A percentile compares a stretch with the other conserved stretches of the same genome.
phyloP scores from a whole-genome alignment of 2,329 filamentous ascomycete species.

The Hymenoscyphus scutula region DNA sequence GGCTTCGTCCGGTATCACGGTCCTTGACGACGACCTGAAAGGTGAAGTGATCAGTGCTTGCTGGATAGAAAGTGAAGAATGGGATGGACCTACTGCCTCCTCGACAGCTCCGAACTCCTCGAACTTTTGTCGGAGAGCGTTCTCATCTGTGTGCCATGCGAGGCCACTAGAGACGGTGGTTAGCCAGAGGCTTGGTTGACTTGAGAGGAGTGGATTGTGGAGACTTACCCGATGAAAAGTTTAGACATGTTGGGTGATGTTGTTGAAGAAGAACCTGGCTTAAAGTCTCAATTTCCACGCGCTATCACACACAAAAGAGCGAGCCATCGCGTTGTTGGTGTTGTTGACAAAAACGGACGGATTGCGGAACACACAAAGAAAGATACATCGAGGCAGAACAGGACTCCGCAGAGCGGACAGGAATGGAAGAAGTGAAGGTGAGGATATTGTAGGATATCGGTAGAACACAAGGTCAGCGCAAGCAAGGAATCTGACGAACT shows the following conservation, averaged over 20 bases:
- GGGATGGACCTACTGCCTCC: slow-evolving; percentile 75
- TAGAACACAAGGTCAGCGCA: slow-evolving; percentile 34
- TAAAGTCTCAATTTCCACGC: slow-evolving; percentile 41
- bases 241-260: slow-evolving; percentile 70
- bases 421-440: slow-evolving; percentile 34
- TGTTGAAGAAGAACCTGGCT: slow-evolving; percentile 35
- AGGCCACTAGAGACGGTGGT: slow-evolving; percentile 70
- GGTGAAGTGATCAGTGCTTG: slow-evolving; percentile 16
- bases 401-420: slow-evolving; percentile 34
- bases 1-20: slow-evolving; percentile 91
- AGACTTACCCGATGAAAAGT: slow-evolving; percentile 84
- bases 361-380: slow-evolving; percentile 36
- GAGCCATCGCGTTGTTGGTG: slow-evolving; percentile 34
- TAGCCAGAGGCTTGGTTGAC: slow-evolving; percentile 9
- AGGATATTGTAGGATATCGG: slow-evolving; percentile 28
- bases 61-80: slow-evolving; percentile 10
- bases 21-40: slow-evolving; percentile 92
- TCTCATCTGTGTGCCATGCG: slow-evolving; percentile 96
- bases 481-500: slow-evolving; percentile 39
- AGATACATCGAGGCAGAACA: slow-evolving; percentile 39
- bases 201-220: slow-evolving; percentile 8
- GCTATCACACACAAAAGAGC: slow-evolving; percentile 36
- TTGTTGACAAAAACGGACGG: slow-evolving; percentile 33
- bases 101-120: slow-evolving; percentile 87
- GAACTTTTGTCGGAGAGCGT: slow-evolving; percentile 83